Evolutionary conservation across 768 basidiomycete genomes (phyloP).

Genomic region (Lyophyllum atratum): DNA sequence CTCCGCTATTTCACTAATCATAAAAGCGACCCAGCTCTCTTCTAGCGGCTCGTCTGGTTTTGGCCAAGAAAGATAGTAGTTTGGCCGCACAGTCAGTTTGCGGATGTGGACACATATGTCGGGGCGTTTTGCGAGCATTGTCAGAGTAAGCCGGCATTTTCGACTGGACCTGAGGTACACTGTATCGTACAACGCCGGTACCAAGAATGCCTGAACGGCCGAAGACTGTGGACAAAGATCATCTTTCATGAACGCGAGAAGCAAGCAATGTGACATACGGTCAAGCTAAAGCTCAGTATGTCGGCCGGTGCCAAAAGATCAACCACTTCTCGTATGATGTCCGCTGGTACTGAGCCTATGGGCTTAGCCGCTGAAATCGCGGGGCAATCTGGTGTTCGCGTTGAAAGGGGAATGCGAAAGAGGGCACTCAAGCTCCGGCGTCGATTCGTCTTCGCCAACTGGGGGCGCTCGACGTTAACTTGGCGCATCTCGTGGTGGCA

Average conservation of each 20-base stretch:
- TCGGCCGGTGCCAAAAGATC: conserved; percentile 36
- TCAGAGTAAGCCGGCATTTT: conserved; percentile 37
- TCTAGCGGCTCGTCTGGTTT: conserved; percentile 39
- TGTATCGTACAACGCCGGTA: conserved; percentile 45
- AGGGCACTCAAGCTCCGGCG: conserved; percentile 35
- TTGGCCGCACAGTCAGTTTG: conserved; percentile 48
- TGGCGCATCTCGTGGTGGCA: conserved; percentile 4
- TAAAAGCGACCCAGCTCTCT: conserved; percentile 42
- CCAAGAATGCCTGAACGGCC: conserved; percentile 30
- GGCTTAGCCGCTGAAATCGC: conserved; percentile 22
- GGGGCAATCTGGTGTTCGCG: conserved; percentile 27
- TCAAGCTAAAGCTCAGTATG: conserved; percentile 42
- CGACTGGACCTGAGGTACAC: conserved; percentile 45
- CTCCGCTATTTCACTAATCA: conserved; percentile 34
- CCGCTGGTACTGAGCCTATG: conserved; percentile 36
- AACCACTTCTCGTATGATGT: conserved; percentile 41
- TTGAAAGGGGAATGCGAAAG: conserved; percentile 34
- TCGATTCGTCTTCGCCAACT: conserved; percentile 13
- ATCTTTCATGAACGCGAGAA: conserved; percentile 2
- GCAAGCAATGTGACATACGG: conserved; percentile 30
- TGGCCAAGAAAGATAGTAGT: conserved; percentile 56
- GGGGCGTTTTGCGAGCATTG: conserved; percentile 34
- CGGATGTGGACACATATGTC: conserved; percentile 41
- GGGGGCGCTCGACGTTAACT: conserved; percentile 2
- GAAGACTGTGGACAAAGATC: conserved; percentile 26